Percentiles rank a stretch among this genome's conserved stretches.
Evolutionary conservation across 192 early-diverging fungal species (phyloP).

Genomic region (Entophlyctis luteolus): DNA sequence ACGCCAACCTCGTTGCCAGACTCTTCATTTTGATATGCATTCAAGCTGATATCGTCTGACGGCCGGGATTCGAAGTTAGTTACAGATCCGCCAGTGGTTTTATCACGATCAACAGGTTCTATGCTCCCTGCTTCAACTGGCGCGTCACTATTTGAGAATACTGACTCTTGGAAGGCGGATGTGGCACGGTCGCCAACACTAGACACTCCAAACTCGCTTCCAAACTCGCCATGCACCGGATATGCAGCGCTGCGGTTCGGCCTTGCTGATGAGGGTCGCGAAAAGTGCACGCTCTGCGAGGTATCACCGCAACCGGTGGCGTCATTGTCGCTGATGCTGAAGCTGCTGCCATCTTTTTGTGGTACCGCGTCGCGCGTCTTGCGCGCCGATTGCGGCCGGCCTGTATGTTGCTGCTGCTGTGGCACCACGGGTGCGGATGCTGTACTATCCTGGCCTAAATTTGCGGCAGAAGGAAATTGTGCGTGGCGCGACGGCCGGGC

Average conservation of each 20-base stretch:
- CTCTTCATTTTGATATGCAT: too few relatives aligned
- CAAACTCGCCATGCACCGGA: neutral
- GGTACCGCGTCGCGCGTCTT: neutral
- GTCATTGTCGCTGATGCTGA: neutral
- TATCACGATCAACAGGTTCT: neutral
- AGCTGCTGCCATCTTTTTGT: neutral
- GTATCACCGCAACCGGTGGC: neutral
- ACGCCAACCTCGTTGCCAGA: too few relatives aligned
- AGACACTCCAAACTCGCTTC: slow-evolving; percentile 1
- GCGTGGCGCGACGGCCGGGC: slow-evolving; percentile 46
- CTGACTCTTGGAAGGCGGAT: too few relatives aligned
- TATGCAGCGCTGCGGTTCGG: neutral
- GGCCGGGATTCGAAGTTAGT: too few relatives aligned
- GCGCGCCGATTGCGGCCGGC: slow-evolving; percentile 2
- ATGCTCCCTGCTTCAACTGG: neutral
- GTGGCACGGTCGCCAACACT: too few relatives aligned
- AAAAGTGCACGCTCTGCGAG: slow-evolving; percentile 3
- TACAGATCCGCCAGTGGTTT: too few relatives aligned
- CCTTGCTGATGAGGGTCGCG: slow-evolving; percentile 1
- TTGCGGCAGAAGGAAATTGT: slow-evolving; percentile 39
- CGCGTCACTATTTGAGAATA: neutral
- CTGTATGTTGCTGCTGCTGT: neutral
- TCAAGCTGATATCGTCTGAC: too few relatives aligned
- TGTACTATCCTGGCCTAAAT: too few relatives aligned
- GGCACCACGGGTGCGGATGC: slow-evolving; percentile 14